Conservation (phyloP, 495 filamentous ascomycete genomes). For the Alectoria sarmentosa region DNA sequence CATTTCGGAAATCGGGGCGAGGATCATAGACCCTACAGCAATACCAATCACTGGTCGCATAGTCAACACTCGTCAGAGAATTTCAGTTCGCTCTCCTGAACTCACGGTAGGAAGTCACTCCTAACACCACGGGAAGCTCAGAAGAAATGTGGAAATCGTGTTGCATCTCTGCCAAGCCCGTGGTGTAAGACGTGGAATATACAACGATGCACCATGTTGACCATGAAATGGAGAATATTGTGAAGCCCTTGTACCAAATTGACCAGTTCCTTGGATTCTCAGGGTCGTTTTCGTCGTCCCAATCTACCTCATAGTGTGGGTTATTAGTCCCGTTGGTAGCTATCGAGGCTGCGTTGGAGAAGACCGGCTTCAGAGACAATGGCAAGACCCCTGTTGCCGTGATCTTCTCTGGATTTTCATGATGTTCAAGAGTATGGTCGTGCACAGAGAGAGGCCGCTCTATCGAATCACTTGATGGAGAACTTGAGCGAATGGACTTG, state of each 20-base stretch:
- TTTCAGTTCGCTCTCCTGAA: slow-evolving; percentile 31
- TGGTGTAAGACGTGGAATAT: slow-evolving; percentile 81
- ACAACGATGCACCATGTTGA: slow-evolving; percentile 47
- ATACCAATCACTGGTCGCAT: slow-evolving; percentile 41
- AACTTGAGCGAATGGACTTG: slow-evolving; percentile 7
- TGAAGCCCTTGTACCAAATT: slow-evolving; percentile 55
- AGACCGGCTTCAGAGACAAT: slow-evolving; percentile 25
- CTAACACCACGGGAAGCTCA: slow-evolving; percentile 57
- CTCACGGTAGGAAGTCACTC: slow-evolving; percentile 63
- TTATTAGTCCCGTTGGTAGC: slow-evolving; percentile 52
- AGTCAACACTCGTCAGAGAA: neutral
- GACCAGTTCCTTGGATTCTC: slow-evolving; percentile 75
- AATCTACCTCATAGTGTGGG: slow-evolving; percentile 70
- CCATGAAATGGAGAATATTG: slow-evolving; percentile 59
- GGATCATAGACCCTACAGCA: slow-evolving; percentile 62
- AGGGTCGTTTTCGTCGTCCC: slow-evolving; percentile 54
- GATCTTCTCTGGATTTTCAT: neutral
- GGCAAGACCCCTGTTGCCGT: slow-evolving; percentile 29
- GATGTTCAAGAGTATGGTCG: neutral
- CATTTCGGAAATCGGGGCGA: slow-evolving; percentile 72
- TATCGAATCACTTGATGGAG: neutral
- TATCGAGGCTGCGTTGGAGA: slow-evolving; percentile 43
- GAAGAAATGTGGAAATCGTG: slow-evolving; percentile 52
- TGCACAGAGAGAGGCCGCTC: slow-evolving; percentile 4
- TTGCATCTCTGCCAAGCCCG: slow-evolving; percentile 58